These are phyloP conservation scores for Senna tora DNA, from an alignment of 306 rosid species.

Conservation along the genomic window DNA sequence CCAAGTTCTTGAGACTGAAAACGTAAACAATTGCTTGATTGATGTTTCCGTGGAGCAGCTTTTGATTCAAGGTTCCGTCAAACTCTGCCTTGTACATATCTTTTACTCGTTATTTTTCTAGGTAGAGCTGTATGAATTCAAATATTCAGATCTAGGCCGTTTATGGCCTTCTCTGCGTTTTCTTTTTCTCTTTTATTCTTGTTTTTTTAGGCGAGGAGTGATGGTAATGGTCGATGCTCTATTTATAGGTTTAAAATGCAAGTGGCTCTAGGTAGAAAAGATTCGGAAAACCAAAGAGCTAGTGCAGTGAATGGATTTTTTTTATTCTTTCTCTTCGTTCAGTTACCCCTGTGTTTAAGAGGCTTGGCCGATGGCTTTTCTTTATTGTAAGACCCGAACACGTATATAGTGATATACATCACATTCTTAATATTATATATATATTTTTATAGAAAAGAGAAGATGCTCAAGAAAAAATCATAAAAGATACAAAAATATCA, in stretches of 20 bases:
- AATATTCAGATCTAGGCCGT: constrained; percentile 40
- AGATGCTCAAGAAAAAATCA: too few species aligned
- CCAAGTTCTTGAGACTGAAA: background rate
- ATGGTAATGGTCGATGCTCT: constrained; percentile 4
- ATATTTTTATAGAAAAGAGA: too few species aligned
- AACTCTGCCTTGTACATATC: background rate
- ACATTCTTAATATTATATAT: too few species aligned
- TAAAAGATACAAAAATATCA: too few species aligned
- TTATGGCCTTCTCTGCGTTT: constrained; percentile 19
- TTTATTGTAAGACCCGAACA: too few species aligned
- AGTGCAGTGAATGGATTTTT: background rate
- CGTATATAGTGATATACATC: too few species aligned
- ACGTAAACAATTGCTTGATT: background rate
- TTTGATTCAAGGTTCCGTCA: constrained; percentile 3
- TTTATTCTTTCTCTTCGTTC: too few species aligned
- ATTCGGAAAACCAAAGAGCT: constrained; percentile 31
- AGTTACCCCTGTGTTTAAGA: too few species aligned
- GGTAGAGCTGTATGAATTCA: background rate
- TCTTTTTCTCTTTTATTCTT: background rate
- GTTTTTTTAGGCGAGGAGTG: background rate
- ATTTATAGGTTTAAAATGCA: constrained; percentile 23
- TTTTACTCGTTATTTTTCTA: background rate
- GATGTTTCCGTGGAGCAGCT: background rate
- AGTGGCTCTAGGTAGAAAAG: constrained; percentile 11
- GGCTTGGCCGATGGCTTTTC: background rate